Evolutionary conservation across 1,284 basidiomycete species (phyloP).

Genomic region (Cutaneotrichosporon mucoides): DNA sequence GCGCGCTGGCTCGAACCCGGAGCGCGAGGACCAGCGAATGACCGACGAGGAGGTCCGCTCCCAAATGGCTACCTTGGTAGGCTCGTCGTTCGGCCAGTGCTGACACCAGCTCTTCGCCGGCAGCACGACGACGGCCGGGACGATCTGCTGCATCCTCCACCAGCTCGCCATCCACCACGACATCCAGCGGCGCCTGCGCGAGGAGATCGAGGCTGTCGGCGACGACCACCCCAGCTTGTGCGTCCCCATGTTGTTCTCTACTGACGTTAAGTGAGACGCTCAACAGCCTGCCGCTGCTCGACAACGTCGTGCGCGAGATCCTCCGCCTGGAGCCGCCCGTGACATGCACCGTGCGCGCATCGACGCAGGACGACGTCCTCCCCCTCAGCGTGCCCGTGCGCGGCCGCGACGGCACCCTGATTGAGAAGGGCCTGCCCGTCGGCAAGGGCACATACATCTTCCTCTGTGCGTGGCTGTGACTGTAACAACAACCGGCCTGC

Average conservation of each 20-base stretch:
- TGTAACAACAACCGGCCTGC: conserved; percentile 50
- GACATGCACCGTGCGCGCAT: conserved; percentile 59
- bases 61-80: conserved; percentile 71
- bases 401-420: conserved; percentile 35
- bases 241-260: too few species aligned
- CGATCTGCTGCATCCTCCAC: conserved; percentile 66
- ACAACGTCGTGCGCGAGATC: conserved; percentile 61
- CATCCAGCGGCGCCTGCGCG: conserved; percentile 57
- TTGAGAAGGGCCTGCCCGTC: conserved; percentile 46
- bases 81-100: background rate
- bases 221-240: conserved; percentile 21
- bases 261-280: conserved; percentile 31
- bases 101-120: conserved; percentile 52
- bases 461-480: conserved; percentile 26
- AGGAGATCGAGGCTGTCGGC: conserved; percentile 49
- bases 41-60: conserved; percentile 63
- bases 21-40: conserved; percentile 57
- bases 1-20: conserved; percentile 57
- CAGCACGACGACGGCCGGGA: conserved; percentile 71
- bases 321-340: conserved; percentile 63
- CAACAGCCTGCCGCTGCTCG: conserved; percentile 53
- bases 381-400: conserved; percentile 53
- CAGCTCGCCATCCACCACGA: conserved; percentile 56
- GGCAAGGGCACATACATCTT: conserved; percentile 27
- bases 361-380: conserved; percentile 57